Evolutionary conservation across 495 filamentous ascomycete species (phyloP).

Genomic region (Xylaria longipes): DNA sequence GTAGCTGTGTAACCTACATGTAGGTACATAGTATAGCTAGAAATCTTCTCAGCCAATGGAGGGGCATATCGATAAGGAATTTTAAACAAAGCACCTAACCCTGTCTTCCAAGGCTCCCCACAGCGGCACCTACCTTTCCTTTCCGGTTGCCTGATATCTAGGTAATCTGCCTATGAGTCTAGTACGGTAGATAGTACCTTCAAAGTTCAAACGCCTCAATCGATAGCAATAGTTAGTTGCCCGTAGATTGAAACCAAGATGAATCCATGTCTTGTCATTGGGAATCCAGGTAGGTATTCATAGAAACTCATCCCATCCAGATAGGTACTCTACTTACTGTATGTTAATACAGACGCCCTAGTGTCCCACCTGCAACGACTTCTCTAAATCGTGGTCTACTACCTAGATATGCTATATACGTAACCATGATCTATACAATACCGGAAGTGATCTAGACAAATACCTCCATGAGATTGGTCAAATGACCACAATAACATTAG

Average conservation of each 20-base stretch:
- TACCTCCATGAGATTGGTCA: not conserved
- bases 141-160: too few species aligned
- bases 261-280: not conserved
- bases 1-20: not conserved
- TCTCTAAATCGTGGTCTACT: not conserved
- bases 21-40: not conserved
- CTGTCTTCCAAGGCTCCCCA: too few species aligned
- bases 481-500: not conserved
- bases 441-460: not conserved
- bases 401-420: too few species aligned
- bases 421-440: not conserved
- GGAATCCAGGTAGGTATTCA: not conserved
- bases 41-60: not conserved
- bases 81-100: not conserved
- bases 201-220: not conserved
- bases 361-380: not conserved
- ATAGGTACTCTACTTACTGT: too few species aligned
- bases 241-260: not conserved
- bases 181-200: too few species aligned
- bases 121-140: too few species aligned
- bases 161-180: too few species aligned
- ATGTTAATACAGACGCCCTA: not conserved
- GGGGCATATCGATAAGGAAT: conserved; percentile 30
- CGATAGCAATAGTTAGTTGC: not conserved
- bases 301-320: not conserved